Percentiles rank a stretch among this genome's conserved stretches.
Conservation (phyloP, 768 basidiomycete genomes). For the Mrakia blollopis region DNA sequence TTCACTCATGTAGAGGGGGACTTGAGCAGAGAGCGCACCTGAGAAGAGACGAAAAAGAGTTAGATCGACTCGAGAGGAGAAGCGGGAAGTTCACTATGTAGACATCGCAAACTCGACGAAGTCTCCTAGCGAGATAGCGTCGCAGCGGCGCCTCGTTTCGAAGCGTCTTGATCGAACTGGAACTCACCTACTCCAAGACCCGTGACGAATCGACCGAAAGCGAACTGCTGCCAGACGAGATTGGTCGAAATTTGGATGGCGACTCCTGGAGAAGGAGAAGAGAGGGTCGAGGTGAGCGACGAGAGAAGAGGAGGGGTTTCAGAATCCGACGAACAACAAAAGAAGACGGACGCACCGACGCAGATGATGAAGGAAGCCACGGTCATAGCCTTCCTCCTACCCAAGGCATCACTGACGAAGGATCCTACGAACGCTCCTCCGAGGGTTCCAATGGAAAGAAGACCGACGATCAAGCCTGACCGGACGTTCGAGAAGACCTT, state of each 20-base stretch:
- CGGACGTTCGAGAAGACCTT: conserved; percentile 55
- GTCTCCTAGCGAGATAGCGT: too few relatives aligned
- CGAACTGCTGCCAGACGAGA: background rate
- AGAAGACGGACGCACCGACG: conserved; percentile 56
- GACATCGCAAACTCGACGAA: too few relatives aligned
- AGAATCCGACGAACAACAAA: conserved; percentile 36
- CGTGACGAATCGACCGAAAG: conserved; percentile 58
- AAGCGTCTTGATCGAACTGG: background rate
- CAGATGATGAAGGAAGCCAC: background rate
- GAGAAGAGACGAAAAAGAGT: background rate
- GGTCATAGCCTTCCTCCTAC: conserved; percentile 63
- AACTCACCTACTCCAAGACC: conserved; percentile 61
- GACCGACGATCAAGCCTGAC: conserved; percentile 41
- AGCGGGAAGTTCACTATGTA: too few relatives aligned
- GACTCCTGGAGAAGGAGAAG: conserved; percentile 47
- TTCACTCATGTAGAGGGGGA: conserved; percentile 60
- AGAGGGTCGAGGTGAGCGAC: background rate
- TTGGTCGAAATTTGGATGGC: conserved; percentile 40
- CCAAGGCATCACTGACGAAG: conserved; percentile 56
- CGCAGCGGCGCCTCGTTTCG: too few relatives aligned
- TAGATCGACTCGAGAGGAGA: too few relatives aligned
- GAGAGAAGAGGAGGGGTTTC: too few relatives aligned
- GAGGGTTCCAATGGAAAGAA: conserved; percentile 8
- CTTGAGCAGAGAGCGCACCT: conserved; percentile 27
- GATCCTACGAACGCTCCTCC: conserved; percentile 66